Evolutionary conservation across 2,329 filamentous ascomycete species (phyloP).

Genomic region (Aspergillus pseudoviridinutans): DNA sequence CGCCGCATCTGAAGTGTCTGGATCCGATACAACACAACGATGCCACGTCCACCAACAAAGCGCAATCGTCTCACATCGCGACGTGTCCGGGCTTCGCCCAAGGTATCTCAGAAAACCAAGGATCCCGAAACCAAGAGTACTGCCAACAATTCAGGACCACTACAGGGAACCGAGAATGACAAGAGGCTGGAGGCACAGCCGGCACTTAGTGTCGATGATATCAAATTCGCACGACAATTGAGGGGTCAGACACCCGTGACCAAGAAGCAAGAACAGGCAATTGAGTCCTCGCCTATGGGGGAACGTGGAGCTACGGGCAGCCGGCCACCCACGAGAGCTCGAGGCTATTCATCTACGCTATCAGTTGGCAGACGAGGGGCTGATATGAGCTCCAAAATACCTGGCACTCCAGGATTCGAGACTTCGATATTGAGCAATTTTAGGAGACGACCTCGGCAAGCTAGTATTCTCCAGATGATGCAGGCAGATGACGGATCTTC

Average conservation of each 20-base stretch:
- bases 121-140: conserved; percentile 1
- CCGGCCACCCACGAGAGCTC: conserved; percentile 33
- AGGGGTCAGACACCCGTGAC: conserved; percentile 29
- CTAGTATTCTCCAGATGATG: conserved; percentile 44
- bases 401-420: conserved; percentile 41
- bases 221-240: conserved; percentile 17
- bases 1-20: background rate
- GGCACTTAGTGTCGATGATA: conserved; percentile 7
- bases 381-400: conserved; percentile 31
- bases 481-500: conserved; percentile 39
- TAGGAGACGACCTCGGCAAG: conserved; percentile 40
- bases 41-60: conserved; percentile 28
- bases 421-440: conserved; percentile 44
- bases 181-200: conserved; percentile 3
- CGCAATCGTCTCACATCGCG: conserved; percentile 20
- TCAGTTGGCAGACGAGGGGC: conserved; percentile 36
- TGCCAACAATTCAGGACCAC: conserved; percentile 1
- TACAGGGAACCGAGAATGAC: background rate
- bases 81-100: conserved; percentile 1
- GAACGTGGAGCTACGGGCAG: conserved; percentile 31
- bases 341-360: conserved; percentile 38
- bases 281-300: conserved; percentile 33
- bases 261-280: conserved; percentile 30
- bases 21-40: conserved; percentile 3
- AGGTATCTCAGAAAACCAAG: background rate